Conservation (phyloP, 1,284 basidiomycete genomes). For the Ganoderma sinense region DNA sequence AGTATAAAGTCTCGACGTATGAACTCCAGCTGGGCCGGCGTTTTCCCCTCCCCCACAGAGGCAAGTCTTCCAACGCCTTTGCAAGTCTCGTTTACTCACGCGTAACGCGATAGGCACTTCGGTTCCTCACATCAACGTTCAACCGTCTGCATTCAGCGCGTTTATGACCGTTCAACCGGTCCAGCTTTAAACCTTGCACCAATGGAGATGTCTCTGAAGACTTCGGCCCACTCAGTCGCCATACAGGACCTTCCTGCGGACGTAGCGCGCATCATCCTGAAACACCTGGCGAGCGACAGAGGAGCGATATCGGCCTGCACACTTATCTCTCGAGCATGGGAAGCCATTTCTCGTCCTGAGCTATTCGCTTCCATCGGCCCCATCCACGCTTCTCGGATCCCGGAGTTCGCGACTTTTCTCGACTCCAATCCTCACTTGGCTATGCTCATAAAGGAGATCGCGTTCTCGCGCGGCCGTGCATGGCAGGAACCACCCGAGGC, state of each 20-base stretch:
- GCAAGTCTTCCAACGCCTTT: not conserved
- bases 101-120: not conserved
- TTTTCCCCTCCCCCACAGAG: not conserved
- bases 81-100: not conserved
- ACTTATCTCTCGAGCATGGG: constrained; percentile 5
- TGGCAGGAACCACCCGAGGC: constrained; percentile 2
- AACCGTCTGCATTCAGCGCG: not conserved
- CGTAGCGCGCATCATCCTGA: not conserved
- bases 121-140: not conserved
- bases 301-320: not conserved
- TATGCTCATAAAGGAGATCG: not conserved
- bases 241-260: not conserved
- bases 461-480: not conserved
- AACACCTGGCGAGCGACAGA: not conserved
- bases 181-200: not conserved
- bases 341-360: not conserved
- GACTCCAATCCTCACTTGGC: not conserved
- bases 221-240: not conserved
- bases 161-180: not conserved
- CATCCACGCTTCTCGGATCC: not conserved
- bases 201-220: not conserved
- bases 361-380: constrained; percentile 1
- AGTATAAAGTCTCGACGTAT: not conserved
- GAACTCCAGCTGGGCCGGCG: not conserved
- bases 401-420: not conserved